Base-by-base conservation (phyloP, 208 protist genomes). In the Endotrypanum monterogeii region DNA sequence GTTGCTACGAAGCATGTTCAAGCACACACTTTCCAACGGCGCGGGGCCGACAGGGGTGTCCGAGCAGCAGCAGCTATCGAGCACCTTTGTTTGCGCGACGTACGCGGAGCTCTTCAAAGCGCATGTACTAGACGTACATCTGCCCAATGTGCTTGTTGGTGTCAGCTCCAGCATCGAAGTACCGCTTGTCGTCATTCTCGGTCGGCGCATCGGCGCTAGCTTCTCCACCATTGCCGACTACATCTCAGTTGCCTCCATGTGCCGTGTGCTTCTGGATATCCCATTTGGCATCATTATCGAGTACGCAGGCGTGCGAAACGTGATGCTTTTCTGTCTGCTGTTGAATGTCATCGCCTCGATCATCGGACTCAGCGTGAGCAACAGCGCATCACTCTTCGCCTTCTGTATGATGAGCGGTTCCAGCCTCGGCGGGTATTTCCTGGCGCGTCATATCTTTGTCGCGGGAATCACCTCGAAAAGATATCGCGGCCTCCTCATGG, bases 361-460 rank as follows among this genome's bases (percentile, higher is more conserved):
- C 0, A 8, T 91, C 39, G 90, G 85, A 2, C 76, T 86, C 37
- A 41, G 52, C 8, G 67, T 88, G 30, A 71, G 41, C 5, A 80
- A 57, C 55, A 20, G 46, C 32, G 20, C 63, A 5, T 78, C 76
- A 35, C 79, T 94, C 28, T 57, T 66, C 4, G 9, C 71, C 39
- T 97, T 89, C 72, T 88, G 88, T 70, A 69, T 88, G 1, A 56
- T 94, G n/a, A 89, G 86, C 67, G 89, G 90, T 2, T 71, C 84
- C 67, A 93, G 89, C 11, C 82, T 88, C 41, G 90, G 93, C 16
- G 81, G 77, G 51, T 94, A 94, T 77, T 95, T 97, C 70, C 74
- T 97, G 1, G 67, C 90, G 30, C 89, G 89, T 0, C 90, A 95
- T 83, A 92, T 97, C 37, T 94, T 94, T 48, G 90, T 94, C 20